Base-by-base conservation (phyloP, 2,329 filamentous ascomycete species). In the Alternaria brassicicola region DNA sequence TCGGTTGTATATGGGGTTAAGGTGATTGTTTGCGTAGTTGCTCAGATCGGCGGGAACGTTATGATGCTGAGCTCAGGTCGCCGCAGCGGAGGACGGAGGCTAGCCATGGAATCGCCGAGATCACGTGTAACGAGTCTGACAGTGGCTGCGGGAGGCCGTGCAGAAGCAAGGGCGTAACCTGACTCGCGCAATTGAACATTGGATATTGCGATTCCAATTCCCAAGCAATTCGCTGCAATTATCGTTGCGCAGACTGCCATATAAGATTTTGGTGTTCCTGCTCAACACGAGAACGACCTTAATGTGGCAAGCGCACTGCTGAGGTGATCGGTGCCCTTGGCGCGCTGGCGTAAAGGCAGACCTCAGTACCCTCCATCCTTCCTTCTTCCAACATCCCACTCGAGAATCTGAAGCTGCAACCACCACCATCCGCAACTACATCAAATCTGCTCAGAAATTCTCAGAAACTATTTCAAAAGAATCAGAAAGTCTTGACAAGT, bases 11-110 rank as follows among this genome's bases (percentile, higher is more conserved):
- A 30, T 39, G 38, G 45, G 36, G 51, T 36, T 49, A 31, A 50
- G 41, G 31, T 58, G 50, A 19, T 45, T 50, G 48, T 47, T 55
- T 55, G 43, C 38, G 45, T 43, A 54, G 54, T 46, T 55, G 63
- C 42, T 54, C 48, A 39, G 56, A 63, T 62, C 59, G 64, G 48
- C 53, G 61, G 50, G n/a, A 43, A 57, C 50, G 33, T 47, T 57
- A 59, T 64, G 59, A 60, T 64, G 59, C 59, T 62, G 62, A 68
- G 66, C 68, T 66, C 47, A 60, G 56, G 63, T 59, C 61, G 57
- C 57, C 52, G 60, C 52, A 56, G 55, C 65, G 62, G 64, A 65
- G 61, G 59, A 63, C 66, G 65, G 64, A 67, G 66, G 51, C 54
- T 61, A 19, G 26, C 39, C 15, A 45, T 41, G 46, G 54, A 46